A percentile compares a stretch with the other conserved stretches of the same genome.
phyloP scores from a whole-genome alignment of 805 yeast genomes.

The Yarrowia yakushimensis region DNA sequence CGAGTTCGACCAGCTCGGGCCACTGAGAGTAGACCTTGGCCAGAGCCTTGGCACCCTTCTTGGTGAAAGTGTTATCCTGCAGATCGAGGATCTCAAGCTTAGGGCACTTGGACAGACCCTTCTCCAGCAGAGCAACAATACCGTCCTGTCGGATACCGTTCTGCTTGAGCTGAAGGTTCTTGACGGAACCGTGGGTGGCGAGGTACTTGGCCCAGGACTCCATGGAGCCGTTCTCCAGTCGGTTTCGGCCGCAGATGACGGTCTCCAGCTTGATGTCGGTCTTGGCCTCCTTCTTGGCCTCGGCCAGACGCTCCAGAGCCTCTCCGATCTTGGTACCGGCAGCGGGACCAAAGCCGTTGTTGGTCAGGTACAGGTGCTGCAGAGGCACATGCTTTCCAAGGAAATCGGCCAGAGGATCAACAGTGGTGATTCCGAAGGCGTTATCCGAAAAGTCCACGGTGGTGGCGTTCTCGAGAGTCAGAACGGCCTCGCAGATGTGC shows the following conservation, averaged over 20 bases:
- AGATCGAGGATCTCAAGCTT: slow-evolving; percentile 70
- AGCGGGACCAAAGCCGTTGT: slow-evolving; percentile 97
- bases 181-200: slow-evolving; percentile 70
- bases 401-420: slow-evolving; percentile 80
- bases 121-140: slow-evolving; percentile 63
- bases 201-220: slow-evolving; percentile 80
- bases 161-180: slow-evolving; percentile 79
- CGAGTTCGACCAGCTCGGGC: slow-evolving; percentile 69
- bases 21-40: slow-evolving; percentile 60
- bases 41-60: slow-evolving; percentile 58
- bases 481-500: slow-evolving; percentile 66
- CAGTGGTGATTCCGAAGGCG: slow-evolving; percentile 94
- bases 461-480: slow-evolving; percentile 62
- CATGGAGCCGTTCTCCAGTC: slow-evolving; percentile 93
- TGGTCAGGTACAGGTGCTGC: slow-evolving; percentile 82
- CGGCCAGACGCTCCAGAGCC: slow-evolving; percentile 69
- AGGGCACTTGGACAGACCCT: slow-evolving; percentile 65
- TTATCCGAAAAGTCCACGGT: slow-evolving; percentile 86
- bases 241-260: slow-evolving; percentile 93
- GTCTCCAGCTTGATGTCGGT: slow-evolving; percentile 61
- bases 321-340: slow-evolving; percentile 94
- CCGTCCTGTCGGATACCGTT: slow-evolving; percentile 98
- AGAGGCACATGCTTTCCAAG: slow-evolving; percentile 71
- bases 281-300: slow-evolving; percentile 51
- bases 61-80: slow-evolving; percentile 93